A percentile compares a stretch with the other conserved stretches of the same genome.
Conservation (phyloP, 306 rosid genomes). For the Senna tora region DNA sequence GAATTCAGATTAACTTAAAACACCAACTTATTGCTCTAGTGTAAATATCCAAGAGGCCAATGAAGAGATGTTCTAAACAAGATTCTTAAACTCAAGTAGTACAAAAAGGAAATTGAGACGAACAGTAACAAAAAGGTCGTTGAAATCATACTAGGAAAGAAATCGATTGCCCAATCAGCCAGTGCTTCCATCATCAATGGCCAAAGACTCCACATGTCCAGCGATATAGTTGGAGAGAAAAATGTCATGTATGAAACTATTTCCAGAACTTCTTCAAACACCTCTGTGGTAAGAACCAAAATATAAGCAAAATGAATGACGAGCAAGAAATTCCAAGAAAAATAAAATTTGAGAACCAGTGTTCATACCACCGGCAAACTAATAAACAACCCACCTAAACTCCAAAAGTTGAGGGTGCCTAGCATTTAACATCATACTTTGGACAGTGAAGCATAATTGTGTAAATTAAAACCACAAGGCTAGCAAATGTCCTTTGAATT, state of each 20-base stretch:
- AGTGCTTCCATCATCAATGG: conserved; percentile 94
- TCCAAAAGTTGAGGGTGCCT: neutral
- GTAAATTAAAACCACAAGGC: conserved; percentile 1
- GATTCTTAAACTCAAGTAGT: conserved; percentile 4
- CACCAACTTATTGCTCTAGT: conserved; percentile 8
- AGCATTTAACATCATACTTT: conserved; percentile 7
- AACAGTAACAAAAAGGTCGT: neutral
- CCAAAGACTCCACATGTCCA: conserved; percentile 99
- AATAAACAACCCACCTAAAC: neutral
- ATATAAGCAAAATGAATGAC: conserved; percentile 5
- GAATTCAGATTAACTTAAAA: conserved; percentile 4
- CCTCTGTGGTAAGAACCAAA: conserved; percentile 67
- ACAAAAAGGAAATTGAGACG: conserved; percentile 19
- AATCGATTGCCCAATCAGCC: conserved; percentile 93
- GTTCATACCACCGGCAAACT: conserved; percentile 13
- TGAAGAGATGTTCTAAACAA: conserved; percentile 25
- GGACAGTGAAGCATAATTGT: conserved; percentile 20
- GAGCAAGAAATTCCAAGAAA: conserved; percentile 4
- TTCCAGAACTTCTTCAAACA: conserved; percentile 97
- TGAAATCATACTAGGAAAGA: conserved; percentile 73
- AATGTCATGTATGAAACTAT: conserved; percentile 95
- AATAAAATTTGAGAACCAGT: conserved; percentile 8
- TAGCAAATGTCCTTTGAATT: neutral
- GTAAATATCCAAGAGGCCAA: conserved; percentile 10
- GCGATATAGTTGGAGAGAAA: conserved; percentile 87